These are phyloP conservation scores for Nakazawaea ambrosiae DNA, from an alignment of 805 yeast genomes.

Conservation along the genomic window DNA sequence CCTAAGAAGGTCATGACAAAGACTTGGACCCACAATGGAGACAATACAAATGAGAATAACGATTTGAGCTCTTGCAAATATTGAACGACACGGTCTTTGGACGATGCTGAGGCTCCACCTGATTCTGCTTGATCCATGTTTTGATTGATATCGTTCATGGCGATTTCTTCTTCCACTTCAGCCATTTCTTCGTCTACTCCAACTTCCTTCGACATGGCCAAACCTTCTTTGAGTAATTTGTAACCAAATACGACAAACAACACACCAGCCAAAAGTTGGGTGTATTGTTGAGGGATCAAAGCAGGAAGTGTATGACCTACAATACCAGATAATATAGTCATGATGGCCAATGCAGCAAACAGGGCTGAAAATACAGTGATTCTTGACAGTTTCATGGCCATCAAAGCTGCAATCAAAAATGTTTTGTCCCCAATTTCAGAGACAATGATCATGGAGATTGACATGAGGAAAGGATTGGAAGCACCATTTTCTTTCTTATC, in stretches of 20 bases:
- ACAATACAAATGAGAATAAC: constrained; percentile 56
- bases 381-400: constrained; percentile 94
- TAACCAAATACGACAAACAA: constrained; percentile 80
- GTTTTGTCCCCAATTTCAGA: constrained; percentile 98
- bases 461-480: constrained; percentile 59
- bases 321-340: constrained; percentile 87
- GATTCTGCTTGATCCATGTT: constrained; percentile 53
- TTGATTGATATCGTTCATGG: constrained; percentile 47
- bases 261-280: constrained; percentile 75
- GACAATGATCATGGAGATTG: constrained; percentile 86
- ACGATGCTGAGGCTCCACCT: constrained; percentile 26
- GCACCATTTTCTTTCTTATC: not conserved
- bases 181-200: constrained; percentile 96
- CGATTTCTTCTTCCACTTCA: constrained; percentile 93
- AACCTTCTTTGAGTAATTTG: constrained; percentile 73
- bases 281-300: constrained; percentile 68
- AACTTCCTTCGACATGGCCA: constrained; percentile 67
- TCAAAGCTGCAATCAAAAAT: constrained; percentile 89
- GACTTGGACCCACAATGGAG: constrained; percentile 91
- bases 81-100: not conserved
- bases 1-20: constrained; percentile 94
- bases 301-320: constrained; percentile 90
- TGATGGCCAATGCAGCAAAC: constrained; percentile 73
- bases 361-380: constrained; percentile 84
- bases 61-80: constrained; percentile 34